Base-by-base conservation (phyloP, 2,329 filamentous ascomycete genomes). In the Paracamarosporium sp. region DNA sequence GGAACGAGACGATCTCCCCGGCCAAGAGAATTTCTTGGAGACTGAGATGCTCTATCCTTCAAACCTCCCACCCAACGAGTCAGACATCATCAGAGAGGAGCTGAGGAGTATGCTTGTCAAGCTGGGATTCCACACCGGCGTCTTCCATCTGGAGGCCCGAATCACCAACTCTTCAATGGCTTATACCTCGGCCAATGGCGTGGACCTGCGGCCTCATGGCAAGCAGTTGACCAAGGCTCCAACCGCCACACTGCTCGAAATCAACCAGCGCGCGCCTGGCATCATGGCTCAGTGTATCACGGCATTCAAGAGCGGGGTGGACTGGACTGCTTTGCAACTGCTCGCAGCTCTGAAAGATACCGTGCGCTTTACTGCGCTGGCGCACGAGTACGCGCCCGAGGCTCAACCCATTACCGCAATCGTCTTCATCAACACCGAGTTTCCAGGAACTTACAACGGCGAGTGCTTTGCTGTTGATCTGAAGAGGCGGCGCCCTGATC, bases 71-170 rank as follows among this genome's bases (percentile, higher is more conserved):
- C 4, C 15, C 8, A 11, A 53, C 8, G 55, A 57, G 44, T 20
- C 12, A n/a, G 41, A 22, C n/a, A 28, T 43, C 9, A 17, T 57
- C 28, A 24, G 46, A 24, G 46, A 56, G 9, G 12, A 27, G 12
- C 11, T 57, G 12, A 17, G 28, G 13, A 13, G 33, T 12, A 45
- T 25, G 8, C 6, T 57, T 22, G 25, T 45, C 13, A 22, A 30
- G n/a, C 24, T 25, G 33, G 48, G 48, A n/a, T 47, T 57, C 25
- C 25, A 30, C 13, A 24, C 35, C 31, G 54, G 54, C 30, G 35
- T 57, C n/a, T 57, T 57, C 41, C 54, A 57, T 38, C 25, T 15
- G 47, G 54, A 57, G 40, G 54, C 47, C 12, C 54, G 54, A 15
- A 27, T 57, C 12, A 24, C 20, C 7, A 38, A 46, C 35, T 57